Evolutionary conservation across 2,329 filamentous ascomycete genomes (phyloP), one percentile per base, ranked within the genome.

Genomic region (Boeremia exigua): DNA sequence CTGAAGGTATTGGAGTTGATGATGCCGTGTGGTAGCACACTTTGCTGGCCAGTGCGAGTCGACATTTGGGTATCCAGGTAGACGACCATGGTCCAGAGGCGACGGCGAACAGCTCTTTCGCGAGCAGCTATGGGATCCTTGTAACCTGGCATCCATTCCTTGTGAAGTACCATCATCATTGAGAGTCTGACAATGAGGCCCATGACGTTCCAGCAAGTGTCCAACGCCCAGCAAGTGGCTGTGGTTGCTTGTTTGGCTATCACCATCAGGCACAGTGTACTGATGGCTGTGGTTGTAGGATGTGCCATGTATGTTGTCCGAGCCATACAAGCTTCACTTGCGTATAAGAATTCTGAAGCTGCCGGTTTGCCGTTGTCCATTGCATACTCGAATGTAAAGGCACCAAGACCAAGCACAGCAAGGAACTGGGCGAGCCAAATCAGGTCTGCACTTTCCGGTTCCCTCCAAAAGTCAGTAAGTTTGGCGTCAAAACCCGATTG

Each of bases 211-310:
- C 63, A 69, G 30, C 60, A 61, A 2, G 66, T 56, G 23, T 69
- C 66, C 1, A 66, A 34, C 10, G 57, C 52, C 61, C 65, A 68
- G 27, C 63, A 69, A 1, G 66, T 67, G 10, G 66, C 65, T 19
- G 61, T 60, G 2, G 59, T 59, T 37, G 59, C 61, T 33, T 67
- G 62, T 29, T 69, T 69, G 15, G 66, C 65, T 8, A 66, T n/a
- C 0, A 66, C 54, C 62, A 65, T 65, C 4, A 69, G 48, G 27
- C 61, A 65, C 6, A 68, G 42, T 3, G 64, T 65, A 14, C 56
- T 51, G 10, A 68, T 58, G 6, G 48, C 56, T 0, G 46, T 39
- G 8, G 58, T 50, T 10, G 48, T 63, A 10, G 66, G 60, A 19
- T 56, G 61, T 44, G 58, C 61, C 60, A 66, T 62, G 51, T 61